phyloP scores from a whole-genome alignment of 1,139 yeast species.

The Sugiyamaella neomexicana region DNA sequence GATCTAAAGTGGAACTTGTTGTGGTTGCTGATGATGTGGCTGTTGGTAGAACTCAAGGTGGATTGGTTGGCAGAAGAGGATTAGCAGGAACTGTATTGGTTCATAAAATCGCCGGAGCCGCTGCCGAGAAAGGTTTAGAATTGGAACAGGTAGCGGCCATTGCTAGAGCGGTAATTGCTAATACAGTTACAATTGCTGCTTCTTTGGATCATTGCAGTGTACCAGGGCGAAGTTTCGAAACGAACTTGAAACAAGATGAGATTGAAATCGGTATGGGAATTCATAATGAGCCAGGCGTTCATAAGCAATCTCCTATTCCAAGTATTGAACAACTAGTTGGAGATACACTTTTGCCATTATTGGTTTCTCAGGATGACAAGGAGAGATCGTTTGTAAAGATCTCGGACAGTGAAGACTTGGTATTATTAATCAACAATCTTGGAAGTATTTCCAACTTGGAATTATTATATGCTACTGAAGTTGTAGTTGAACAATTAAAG shows the following conservation, averaged over 20 bases:
- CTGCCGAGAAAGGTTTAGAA: slow-evolving; percentile 50
- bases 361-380: slow-evolving; percentile 36
- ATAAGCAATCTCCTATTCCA: slow-evolving; percentile 66
- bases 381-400: slow-evolving; percentile 55
- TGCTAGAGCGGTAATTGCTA: slow-evolving; percentile 62
- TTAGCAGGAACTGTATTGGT: slow-evolving; percentile 86
- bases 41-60: slow-evolving; percentile 83
- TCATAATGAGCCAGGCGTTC: slow-evolving; percentile 89
- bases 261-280: slow-evolving; percentile 94
- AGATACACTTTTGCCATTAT: slow-evolving; percentile 34
- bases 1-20: slow-evolving; percentile 67
- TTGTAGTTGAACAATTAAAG: slow-evolving; percentile 47
- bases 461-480: slow-evolving; percentile 60
- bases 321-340: slow-evolving; percentile 46
- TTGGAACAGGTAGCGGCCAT: slow-evolving; percentile 55
- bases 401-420: slow-evolving; percentile 59
- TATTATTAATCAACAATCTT: slow-evolving; percentile 68
- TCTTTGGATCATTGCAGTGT: slow-evolving; percentile 87
- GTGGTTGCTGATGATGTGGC: slow-evolving; percentile 91
- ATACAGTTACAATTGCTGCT: slow-evolving; percentile 83
- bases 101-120: slow-evolving; percentile 84
- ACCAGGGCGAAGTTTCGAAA: slow-evolving; percentile 69
- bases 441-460: slow-evolving; percentile 87
- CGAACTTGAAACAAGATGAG: slow-evolving; percentile 56
- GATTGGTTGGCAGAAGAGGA: slow-evolving; percentile 90